These are phyloP conservation scores for Hemisphaericaspora subhashii DNA, from an alignment of 1,139 yeast genomes.

Conservation along the genomic window DNA sequence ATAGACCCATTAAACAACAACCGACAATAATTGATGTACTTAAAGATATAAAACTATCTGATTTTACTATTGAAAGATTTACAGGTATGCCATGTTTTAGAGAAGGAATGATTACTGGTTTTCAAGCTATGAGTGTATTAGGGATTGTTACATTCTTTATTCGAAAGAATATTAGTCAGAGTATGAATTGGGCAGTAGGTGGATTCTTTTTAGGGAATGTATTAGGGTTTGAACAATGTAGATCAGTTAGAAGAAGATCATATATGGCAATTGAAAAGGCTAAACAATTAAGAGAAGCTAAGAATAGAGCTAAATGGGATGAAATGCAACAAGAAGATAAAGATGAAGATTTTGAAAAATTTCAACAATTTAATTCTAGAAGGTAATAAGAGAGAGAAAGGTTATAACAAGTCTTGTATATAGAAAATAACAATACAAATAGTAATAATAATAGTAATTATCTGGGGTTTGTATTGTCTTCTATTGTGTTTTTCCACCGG, in stretches of 20 bases:
- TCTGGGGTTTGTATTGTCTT: no score
- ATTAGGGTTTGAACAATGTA: conserved; percentile 92
- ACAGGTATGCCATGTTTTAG: conserved; percentile 83
- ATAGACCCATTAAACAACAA: conserved; percentile 13
- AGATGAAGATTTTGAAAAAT: conserved; percentile 28
- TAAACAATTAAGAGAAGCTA: conserved; percentile 48
- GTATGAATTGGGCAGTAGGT: conserved; percentile 81
- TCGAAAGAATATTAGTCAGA: conserved; percentile 59
- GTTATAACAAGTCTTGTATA: conserved; percentile 6
- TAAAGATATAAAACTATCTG: conserved; percentile 35
- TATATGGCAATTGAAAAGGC: conserved; percentile 64
- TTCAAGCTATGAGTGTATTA: conserved; percentile 79
- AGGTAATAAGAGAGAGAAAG: conserved; percentile 14
- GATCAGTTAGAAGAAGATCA: conserved; percentile 65
- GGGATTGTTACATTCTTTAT: conserved; percentile 71
- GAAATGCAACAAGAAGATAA: conserved; percentile 15
- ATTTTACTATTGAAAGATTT: conserved; percentile 57
- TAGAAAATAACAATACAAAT: conserved; percentile 5
- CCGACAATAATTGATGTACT: conserved; percentile 34
- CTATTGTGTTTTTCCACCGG: no score
- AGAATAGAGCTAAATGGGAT: conserved; percentile 29
- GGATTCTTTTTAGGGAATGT: conserved; percentile 79
- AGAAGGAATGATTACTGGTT: conserved; percentile 84
- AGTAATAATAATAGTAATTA: no score
- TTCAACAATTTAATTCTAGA: conserved; percentile 22